Conservation (phyloP, 2,329 filamentous ascomycete genomes). For the Fusarium veterinarium region DNA sequence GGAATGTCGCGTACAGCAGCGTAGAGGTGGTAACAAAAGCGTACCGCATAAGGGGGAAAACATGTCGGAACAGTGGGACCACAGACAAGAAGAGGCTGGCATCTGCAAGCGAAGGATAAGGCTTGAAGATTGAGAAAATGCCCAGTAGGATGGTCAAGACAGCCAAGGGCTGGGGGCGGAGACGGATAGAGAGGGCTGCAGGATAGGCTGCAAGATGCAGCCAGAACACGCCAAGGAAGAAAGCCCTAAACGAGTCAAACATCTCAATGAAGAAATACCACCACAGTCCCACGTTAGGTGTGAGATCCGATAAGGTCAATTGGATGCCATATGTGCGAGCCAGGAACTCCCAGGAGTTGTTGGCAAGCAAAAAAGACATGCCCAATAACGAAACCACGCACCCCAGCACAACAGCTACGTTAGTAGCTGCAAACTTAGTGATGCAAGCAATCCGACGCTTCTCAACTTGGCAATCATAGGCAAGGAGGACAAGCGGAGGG, state of each 20-base stretch:
- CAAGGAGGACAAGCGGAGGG: constrained; percentile 82
- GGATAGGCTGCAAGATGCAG: constrained; percentile 93
- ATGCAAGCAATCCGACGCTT: constrained; percentile 51
- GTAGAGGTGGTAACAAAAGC: constrained; percentile 87
- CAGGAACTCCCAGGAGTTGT: constrained; percentile 87
- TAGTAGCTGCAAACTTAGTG: constrained; percentile 64
- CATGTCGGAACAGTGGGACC: constrained; percentile 87
- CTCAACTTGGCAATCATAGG: constrained; percentile 72
- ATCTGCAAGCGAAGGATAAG: constrained; percentile 93
- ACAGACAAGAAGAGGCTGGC: constrained; percentile 86
- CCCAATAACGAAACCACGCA: constrained; percentile 72
- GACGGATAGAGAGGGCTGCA: constrained; percentile 82
- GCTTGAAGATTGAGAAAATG: constrained; percentile 95
- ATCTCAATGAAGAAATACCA: constrained; percentile 99
- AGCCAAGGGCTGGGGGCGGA: constrained; percentile 87
- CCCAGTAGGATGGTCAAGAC: constrained; percentile 87
- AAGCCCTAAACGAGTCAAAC: constrained; percentile 97
- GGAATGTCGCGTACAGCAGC: constrained; percentile 85
- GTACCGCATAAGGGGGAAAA: constrained; percentile 94
- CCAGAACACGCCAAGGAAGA: constrained; percentile 99
- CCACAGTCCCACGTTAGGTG: constrained; percentile 95
- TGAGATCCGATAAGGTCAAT: constrained; percentile 88
- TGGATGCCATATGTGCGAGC: constrained; percentile 92
- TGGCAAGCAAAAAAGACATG: constrained; percentile 79
- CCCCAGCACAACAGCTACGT: constrained; percentile 63